phyloP scores from a whole-genome alignment of 108 stramenopile genomes.

The Mayamaea pseudoterrestris region DNA sequence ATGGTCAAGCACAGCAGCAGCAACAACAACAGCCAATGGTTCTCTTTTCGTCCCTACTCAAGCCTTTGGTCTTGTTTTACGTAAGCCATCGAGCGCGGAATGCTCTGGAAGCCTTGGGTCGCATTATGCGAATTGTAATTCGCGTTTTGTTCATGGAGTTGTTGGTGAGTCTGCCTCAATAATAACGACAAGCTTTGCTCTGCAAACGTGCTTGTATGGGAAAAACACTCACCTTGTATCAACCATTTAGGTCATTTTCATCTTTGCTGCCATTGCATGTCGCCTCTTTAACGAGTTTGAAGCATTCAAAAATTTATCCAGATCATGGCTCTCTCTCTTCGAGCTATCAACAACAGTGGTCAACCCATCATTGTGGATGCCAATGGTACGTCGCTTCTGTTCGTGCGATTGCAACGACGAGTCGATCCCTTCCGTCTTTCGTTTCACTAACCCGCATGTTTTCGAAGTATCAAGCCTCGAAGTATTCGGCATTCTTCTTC shows the following conservation, averaged over 20 bases:
- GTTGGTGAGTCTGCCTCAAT: conserved; percentile 30
- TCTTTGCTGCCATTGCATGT: conserved; percentile 36
- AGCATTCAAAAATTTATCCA: conserved; percentile 14
- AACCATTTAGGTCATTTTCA: too few species aligned
- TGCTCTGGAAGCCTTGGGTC: conserved; percentile 28
- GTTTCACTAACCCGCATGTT: too few species aligned
- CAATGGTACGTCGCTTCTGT: too few species aligned
- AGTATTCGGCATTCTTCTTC: conserved; percentile 33
- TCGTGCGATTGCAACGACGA: too few species aligned
- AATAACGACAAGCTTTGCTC: too few species aligned
- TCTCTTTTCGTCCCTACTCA: conserved; percentile 23
- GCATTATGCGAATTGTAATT: conserved; percentile 27
- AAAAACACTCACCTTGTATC: too few species aligned
- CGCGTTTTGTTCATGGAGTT: conserved; percentile 40
- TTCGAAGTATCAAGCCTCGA: conserved; percentile 10
- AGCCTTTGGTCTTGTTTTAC: conserved; percentile 51
- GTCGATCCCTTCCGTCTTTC: too few species aligned
- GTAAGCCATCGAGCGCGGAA: conserved; percentile 23
- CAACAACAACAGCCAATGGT: conserved; percentile 8
- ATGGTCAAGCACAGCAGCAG: background rate
- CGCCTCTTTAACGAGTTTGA: conserved; percentile 24
- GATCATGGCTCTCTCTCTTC: conserved; percentile 28
- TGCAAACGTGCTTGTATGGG: too few species aligned
- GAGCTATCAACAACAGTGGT: conserved; percentile 41
- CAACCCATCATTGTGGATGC: conserved; percentile 53